Percentiles rank a stretch among this genome's conserved stretches.
Conservation (phyloP, 352 stramenopile species). For the Discostella stelligera region DNA sequence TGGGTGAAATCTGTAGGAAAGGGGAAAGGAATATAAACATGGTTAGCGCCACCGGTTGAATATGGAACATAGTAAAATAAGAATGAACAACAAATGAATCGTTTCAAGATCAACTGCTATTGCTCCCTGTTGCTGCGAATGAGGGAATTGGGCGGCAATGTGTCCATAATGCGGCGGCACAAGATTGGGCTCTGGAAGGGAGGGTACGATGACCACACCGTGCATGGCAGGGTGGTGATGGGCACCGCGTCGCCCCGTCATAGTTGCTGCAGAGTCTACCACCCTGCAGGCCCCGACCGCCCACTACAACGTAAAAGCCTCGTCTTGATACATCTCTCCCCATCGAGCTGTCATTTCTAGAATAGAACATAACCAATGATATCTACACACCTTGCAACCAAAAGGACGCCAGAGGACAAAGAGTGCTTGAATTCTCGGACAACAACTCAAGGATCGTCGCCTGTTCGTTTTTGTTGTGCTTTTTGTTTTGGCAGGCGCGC, state of each 20-base stretch:
- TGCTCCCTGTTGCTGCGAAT: not conserved
- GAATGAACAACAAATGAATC: not conserved
- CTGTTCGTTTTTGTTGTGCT: not conserved
- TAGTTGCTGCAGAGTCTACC: not conserved
- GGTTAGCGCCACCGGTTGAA: not conserved
- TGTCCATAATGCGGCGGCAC: too few species aligned
- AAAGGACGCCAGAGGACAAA: too few species aligned
- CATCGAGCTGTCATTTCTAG: too few species aligned
- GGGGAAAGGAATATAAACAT: not conserved
- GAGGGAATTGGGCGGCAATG: too few species aligned
- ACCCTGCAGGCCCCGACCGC: not conserved
- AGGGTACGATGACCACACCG: too few species aligned
- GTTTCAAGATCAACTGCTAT: not conserved
- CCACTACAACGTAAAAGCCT: too few species aligned
- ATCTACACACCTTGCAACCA: too few species aligned
- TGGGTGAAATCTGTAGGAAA: slow-evolving; percentile 10
- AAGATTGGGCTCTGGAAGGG: too few species aligned
- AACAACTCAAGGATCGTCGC: not conserved
- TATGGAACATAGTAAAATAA: not conserved
- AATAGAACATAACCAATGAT: too few species aligned
- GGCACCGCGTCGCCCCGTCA: not conserved
- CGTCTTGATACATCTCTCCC: too few species aligned
- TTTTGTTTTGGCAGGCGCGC: not conserved
- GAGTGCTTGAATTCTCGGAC: too few species aligned
- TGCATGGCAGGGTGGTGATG: not conserved